Base-by-base conservation (phyloP, 2,329 filamentous ascomycete species). In the Whalleya microplaca region DNA sequence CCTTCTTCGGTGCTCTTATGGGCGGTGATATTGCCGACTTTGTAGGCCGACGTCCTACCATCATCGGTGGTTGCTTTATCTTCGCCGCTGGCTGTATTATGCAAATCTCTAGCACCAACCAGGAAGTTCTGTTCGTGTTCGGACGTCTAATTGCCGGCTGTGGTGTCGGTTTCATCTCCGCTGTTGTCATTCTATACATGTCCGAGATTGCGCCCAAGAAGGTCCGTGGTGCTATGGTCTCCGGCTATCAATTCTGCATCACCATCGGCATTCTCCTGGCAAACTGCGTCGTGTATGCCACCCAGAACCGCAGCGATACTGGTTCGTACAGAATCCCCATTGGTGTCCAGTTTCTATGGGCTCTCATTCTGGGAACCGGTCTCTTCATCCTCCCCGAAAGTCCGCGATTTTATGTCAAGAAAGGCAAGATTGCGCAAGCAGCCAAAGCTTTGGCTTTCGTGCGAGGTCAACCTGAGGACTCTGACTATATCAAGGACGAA, bases 161-260 rank as follows among this genome's bases (percentile, higher is more conserved):
- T 49, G 87, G 86, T 74, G 84, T 89, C 56, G 87, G 87, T 64
- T 88, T 88, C 70, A 85, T 87, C 57, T 87, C 84, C 2, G 84
- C 86, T 60, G 83, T 87, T 60, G 84, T 89, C 70, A 86, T 89
- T 65, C 75, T 89, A 53, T 89, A 90, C 79, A 90, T 91, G 86
- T 87, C 84, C 45, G 87, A 78, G 65, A 77, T 77, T 58, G 75
- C 76, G 29, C 84, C 85, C 32, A 80, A 79, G 71, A 86, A 84
- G 68, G 83, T 91, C 55, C 85, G 89, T 68, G 88, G 89, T 67
- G 86, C 88, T 51, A 80, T 91, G 58, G 88, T 92, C 9, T 84
- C 87, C 1, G 87, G 86, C 2, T 92, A 92, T 74, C 88, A 91
- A 73, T 91, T 91, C 78, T 89, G 84, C 72, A 87, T 92, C 73